phyloP scores from a whole-genome alignment of 2,329 filamentous ascomycete species.

The Phaeosphaeriaceae sp. region DNA sequence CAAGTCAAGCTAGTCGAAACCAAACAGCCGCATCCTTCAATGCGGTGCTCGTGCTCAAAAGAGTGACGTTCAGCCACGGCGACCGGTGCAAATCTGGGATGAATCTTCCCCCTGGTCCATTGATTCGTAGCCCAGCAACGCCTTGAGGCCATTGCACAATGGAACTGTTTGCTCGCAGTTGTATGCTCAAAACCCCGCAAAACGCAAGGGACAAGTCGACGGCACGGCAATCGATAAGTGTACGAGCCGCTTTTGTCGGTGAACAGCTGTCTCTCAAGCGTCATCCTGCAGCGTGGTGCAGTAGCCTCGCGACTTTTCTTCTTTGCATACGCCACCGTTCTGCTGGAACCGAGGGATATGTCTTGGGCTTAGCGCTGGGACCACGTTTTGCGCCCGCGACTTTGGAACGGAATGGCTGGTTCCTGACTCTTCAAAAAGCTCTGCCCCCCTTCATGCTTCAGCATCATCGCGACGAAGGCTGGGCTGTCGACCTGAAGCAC shows the following conservation, averaged over 20 bases:
- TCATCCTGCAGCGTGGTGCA: constrained; percentile 27
- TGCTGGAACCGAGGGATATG: constrained; percentile 35
- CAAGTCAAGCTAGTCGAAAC: constrained; percentile 28
- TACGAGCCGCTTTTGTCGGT: constrained; percentile 25
- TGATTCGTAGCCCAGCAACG: constrained; percentile 34
- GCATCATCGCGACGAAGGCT: background rate
- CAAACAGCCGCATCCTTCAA: constrained; percentile 11
- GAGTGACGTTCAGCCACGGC: constrained; percentile 11
- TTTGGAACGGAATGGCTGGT: constrained; percentile 32
- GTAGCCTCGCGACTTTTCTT: background rate
- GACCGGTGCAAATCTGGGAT: constrained; percentile 26
- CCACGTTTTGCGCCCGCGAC: constrained; percentile 36
- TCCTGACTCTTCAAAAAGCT: constrained; percentile 33
- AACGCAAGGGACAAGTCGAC: constrained; percentile 7
- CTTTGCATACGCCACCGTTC: constrained; percentile 7
- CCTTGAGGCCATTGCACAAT: background rate
- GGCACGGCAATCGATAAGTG: constrained; percentile 19
- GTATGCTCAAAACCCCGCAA: background rate
- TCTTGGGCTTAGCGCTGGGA: constrained; percentile 21
- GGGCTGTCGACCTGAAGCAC: background rate
- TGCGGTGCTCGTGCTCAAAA: constrained; percentile 3
- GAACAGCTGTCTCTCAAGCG: constrained; percentile 40
- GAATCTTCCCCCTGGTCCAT: constrained; percentile 15
- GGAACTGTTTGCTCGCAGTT: background rate
- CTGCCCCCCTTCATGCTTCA: background rate